Evolutionary conservation across 2,329 filamentous ascomycete species (phyloP).

Genomic region (Pseudogymnoascus sp.): DNA sequence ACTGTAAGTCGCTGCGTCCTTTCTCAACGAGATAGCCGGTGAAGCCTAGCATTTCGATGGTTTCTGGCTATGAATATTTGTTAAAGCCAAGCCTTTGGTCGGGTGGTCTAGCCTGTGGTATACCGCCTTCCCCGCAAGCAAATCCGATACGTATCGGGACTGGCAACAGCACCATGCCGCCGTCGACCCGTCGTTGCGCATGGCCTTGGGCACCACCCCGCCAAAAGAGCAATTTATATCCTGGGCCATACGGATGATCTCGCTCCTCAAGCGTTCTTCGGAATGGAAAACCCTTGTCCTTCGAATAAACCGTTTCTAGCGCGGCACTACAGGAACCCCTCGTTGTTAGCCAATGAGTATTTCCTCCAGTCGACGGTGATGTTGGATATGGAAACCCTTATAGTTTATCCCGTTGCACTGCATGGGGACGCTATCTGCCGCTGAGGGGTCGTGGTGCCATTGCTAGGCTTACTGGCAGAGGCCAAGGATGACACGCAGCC

Average conservation of each 20-base stretch:
- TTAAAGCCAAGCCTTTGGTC: not conserved
- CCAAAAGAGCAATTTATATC: not conserved
- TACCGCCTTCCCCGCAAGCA: not conserved
- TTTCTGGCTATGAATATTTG: not conserved
- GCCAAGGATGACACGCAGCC: not conserved
- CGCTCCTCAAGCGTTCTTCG: not conserved
- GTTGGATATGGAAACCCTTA: not conserved
- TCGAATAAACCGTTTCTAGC: not conserved
- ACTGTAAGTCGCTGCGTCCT: not conserved
- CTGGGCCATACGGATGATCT: constrained; percentile 1
- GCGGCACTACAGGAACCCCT: not conserved
- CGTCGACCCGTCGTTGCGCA: not conserved
- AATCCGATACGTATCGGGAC: not conserved
- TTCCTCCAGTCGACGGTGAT: not conserved
- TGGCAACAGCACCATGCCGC: not conserved
- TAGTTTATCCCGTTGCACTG: not conserved
- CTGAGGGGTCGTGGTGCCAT: not conserved
- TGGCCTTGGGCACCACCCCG: not conserved
- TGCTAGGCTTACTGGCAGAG: not conserved
- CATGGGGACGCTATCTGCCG: not conserved
- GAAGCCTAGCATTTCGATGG: not conserved
- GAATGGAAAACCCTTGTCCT: not conserved
- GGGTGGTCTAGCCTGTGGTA: not conserved
- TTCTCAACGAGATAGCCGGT: not conserved
- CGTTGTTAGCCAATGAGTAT: not conserved